These are phyloP conservation scores for Pouteria glomerata DNA, from an alignment of 148 eudicot species.

Conservation along the genomic window DNA sequence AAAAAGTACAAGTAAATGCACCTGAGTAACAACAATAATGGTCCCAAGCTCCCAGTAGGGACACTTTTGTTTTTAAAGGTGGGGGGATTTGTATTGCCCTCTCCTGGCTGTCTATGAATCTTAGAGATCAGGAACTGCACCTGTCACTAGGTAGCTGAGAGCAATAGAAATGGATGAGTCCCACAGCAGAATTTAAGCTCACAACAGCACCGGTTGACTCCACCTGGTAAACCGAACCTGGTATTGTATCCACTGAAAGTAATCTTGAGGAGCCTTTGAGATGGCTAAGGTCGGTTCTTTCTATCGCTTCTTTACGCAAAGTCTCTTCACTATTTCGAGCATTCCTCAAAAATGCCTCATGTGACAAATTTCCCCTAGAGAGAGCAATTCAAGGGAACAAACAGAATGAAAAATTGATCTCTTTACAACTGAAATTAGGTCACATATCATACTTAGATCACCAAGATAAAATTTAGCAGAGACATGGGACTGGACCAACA, in stretches of 20 bases:
- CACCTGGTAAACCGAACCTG: conserved; percentile 77
- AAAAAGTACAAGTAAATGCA: background rate
- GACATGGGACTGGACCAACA: conserved; percentile 3
- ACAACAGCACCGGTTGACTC: conserved; percentile 97
- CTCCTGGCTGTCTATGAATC: too few relatives aligned
- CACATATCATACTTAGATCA: background rate
- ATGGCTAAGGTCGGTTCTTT: conserved; percentile 94
- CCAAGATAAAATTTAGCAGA: background rate
- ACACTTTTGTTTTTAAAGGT: too few relatives aligned
- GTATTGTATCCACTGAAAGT: conserved; percentile 47
- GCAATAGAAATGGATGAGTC: conserved; percentile 88
- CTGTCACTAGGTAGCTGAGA: conserved; percentile 98
- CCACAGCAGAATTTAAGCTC: conserved; percentile 98
- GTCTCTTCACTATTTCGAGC: conserved; percentile 98
- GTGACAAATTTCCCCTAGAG: conserved; percentile 76
- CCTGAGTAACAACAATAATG: background rate
- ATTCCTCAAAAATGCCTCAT: conserved; percentile 82
- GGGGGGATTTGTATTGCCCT: too few relatives aligned
- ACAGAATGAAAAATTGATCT: conserved; percentile 1
- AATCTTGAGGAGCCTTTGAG: conserved; percentile 61
- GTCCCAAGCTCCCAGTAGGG: too few relatives aligned
- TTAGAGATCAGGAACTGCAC: conserved; percentile 25
- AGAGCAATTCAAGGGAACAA: conserved; percentile 1
- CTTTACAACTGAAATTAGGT: background rate
- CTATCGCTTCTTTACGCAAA: conserved; percentile 90